Percentiles rank a stretch among this genome's conserved stretches.
Conservation (phyloP, 1,139 yeast genomes). For the Scheffersomyces stambukii region DNA sequence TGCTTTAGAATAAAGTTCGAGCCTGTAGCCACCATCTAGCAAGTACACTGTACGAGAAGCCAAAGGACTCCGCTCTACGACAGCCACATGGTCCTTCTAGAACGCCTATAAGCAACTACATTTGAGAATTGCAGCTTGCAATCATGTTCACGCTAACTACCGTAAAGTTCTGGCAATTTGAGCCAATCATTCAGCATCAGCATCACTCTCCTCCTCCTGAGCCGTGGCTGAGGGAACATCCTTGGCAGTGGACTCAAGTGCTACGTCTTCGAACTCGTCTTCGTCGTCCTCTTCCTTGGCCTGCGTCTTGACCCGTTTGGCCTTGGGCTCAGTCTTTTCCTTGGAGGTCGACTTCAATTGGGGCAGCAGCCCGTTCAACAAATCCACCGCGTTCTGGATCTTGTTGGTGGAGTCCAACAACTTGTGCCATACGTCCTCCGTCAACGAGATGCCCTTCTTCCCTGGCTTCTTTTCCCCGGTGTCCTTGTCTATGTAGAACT, state of each 20-base stretch:
- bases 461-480: conserved; percentile 64
- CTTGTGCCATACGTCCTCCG: conserved; percentile 63
- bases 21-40: too few species aligned
- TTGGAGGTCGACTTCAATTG: conserved; percentile 5
- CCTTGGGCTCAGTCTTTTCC: conserved; percentile 6
- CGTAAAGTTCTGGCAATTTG: too few species aligned
- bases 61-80: too few species aligned
- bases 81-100: too few species aligned
- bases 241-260: conserved; percentile 3
- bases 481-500: conserved; percentile 62
- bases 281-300: background rate
- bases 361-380: conserved; percentile 30
- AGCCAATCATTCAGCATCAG: too few species aligned
- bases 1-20: too few species aligned
- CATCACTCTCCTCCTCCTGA: too few species aligned
- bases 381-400: conserved; percentile 57
- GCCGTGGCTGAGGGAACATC: too few species aligned
- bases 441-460: conserved; percentile 77
- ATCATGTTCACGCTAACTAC: too few species aligned
- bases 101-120: too few species aligned
- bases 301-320: conserved; percentile 2
- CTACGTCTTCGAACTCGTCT: background rate
- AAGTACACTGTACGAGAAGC: too few species aligned
- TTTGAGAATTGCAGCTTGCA: too few species aligned
- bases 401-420: conserved; percentile 50